phyloP scores from a whole-genome alignment of 208 protist genomes.

The Leishmania tropica region DNA sequence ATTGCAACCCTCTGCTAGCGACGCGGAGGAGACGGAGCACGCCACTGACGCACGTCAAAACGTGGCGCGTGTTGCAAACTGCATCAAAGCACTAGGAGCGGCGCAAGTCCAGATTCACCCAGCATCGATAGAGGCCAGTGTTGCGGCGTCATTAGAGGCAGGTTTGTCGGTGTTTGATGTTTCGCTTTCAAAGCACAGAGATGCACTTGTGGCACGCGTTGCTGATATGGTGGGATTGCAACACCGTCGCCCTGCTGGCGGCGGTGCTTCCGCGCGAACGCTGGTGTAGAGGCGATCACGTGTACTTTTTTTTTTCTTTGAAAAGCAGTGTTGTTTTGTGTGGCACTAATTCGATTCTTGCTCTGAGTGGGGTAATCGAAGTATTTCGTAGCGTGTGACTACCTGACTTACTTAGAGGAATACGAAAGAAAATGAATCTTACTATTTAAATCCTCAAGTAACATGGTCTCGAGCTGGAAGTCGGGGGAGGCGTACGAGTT shows the following conservation, averaged over 20 bases:
- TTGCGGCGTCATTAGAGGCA: slow-evolving; percentile 53
- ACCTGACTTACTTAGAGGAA: background rate
- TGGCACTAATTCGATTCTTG: background rate
- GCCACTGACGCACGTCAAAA: slow-evolving; percentile 41
- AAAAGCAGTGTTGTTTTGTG: background rate
- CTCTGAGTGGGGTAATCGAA: no score
- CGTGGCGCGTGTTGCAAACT: slow-evolving; percentile 75
- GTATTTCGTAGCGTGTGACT: background rate
- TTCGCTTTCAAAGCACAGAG: slow-evolving; percentile 35
- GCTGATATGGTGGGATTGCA: slow-evolving; percentile 32
- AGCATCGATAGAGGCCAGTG: slow-evolving; percentile 53
- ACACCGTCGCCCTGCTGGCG: slow-evolving; percentile 4
- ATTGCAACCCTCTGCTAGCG: background rate
- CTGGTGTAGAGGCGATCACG: background rate
- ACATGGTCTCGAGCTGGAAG: no score
- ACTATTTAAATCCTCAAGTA: no score
- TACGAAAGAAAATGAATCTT: background rate
- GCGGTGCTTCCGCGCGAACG: background rate
- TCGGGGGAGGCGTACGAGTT: no score
- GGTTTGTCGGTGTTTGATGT: slow-evolving; percentile 67
- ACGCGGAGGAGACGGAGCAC: slow-evolving; percentile 17
- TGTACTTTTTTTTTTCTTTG: slow-evolving; percentile 5
- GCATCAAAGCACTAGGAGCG: slow-evolving; percentile 57
- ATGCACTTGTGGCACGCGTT: slow-evolving; percentile 17
- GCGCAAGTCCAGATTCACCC: slow-evolving; percentile 59